A percentile compares a stretch with the other conserved stretches of the same genome.
phyloP scores from a whole-genome alignment of 768 basidiomycete genomes.

The Tricholoma furcatifolium region DNA sequence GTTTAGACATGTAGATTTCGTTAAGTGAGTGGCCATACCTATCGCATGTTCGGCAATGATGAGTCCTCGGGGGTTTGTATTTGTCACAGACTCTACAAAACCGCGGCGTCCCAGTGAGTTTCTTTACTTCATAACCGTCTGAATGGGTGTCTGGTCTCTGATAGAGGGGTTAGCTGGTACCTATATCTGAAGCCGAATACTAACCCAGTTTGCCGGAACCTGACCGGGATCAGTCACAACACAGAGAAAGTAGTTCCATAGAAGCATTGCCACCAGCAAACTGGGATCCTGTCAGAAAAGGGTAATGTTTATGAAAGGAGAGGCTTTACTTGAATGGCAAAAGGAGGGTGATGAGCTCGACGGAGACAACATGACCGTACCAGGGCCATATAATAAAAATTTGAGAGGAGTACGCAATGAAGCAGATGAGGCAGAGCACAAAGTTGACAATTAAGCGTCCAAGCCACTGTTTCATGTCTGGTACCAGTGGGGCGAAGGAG shows the following conservation, averaged over 20 bases:
- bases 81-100: conserved; percentile 84
- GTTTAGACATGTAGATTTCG: neutral
- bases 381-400: conserved; percentile 90
- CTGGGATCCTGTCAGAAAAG: conserved; percentile 38
- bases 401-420: conserved; percentile 89
- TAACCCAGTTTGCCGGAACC: conserved; percentile 79
- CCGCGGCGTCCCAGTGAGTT: conserved; percentile 75
- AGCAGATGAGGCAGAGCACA: conserved; percentile 73
- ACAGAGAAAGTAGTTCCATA: conserved; percentile 88
- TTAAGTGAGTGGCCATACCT: conserved; percentile 28
- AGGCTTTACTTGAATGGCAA: conserved; percentile 85
- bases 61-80: conserved; percentile 86
- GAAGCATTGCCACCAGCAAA: conserved; percentile 68
- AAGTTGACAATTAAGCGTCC: conserved; percentile 65
- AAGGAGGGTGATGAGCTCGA: conserved; percentile 75
- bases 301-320: conserved; percentile 1
- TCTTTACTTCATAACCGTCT: conserved; percentile 90
- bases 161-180: neutral
- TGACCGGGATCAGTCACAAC: conserved; percentile 82
- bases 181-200: conserved; percentile 19
- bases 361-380: conserved; percentile 75
- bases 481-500: neutral
- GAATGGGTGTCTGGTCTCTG: conserved; percentile 74
- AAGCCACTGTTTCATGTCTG: conserved; percentile 40
- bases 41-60: conserved; percentile 90